Evolutionary conservation across 1,284 basidiomycete species (phyloP).

Genomic region (Agaricales sp.): DNA sequence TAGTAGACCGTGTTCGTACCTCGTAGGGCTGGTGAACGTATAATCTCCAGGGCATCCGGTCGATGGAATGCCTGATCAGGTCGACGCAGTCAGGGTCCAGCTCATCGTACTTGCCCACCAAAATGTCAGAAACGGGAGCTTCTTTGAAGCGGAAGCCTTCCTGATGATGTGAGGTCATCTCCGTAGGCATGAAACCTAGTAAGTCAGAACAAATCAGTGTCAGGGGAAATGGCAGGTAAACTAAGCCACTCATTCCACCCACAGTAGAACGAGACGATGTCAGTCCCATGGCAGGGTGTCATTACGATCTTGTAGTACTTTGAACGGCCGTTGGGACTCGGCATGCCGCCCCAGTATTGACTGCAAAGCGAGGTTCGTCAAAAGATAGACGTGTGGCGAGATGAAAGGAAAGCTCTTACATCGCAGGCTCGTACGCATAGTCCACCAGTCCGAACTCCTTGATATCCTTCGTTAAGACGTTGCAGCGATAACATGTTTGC

Average conservation of each 20-base stretch:
- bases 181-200: slow-evolving; percentile 24
- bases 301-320: slow-evolving; percentile 28
- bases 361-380: slow-evolving; percentile 9
- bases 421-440: slow-evolving; percentile 21
- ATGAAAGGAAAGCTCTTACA: slow-evolving; percentile 12
- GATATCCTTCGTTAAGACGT: slow-evolving; percentile 19
- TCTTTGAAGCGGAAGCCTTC: slow-evolving; percentile 23
- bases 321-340: slow-evolving; percentile 18
- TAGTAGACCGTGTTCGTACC: slow-evolving; percentile 9
- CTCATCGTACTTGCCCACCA: slow-evolving; percentile 19
- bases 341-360: slow-evolving; percentile 22
- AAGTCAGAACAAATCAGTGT: neutral
- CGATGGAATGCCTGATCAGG: slow-evolving; percentile 20
- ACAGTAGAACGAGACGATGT: slow-evolving; percentile 23
- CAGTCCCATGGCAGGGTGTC: slow-evolving; percentile 21
- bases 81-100: slow-evolving; percentile 21
- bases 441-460: slow-evolving; percentile 20
- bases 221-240: neutral
- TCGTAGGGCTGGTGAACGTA: slow-evolving; percentile 23
- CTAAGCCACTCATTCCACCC: slow-evolving; percentile 2
- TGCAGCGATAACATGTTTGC: slow-evolving; percentile 25
- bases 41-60: slow-evolving; percentile 25
- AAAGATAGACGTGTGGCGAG: neutral
- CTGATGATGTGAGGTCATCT: slow-evolving; percentile 21
- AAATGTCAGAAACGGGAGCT: slow-evolving; percentile 20